phyloP scores from a whole-genome alignment of 2,329 filamentous ascomycete species.

The Aspergillus ochraceus region DNA sequence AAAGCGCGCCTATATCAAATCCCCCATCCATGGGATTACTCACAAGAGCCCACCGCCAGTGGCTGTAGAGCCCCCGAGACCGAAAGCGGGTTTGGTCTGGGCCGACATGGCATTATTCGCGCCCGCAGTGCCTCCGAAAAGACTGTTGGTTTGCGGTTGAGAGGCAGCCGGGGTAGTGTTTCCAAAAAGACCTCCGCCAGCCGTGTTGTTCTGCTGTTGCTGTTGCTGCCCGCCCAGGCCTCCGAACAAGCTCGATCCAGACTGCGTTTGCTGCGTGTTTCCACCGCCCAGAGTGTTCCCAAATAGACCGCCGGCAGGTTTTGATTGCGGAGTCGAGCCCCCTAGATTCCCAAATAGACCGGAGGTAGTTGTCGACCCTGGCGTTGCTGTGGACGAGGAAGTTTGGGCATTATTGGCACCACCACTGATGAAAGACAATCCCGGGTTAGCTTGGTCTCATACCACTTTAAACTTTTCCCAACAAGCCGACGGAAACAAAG shows the following conservation, averaged over 20 bases:
- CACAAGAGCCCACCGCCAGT: slow-evolving; percentile 36
- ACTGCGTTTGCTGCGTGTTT: slow-evolving; percentile 28
- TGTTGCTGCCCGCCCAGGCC: slow-evolving; percentile 26
- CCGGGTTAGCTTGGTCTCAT: slow-evolving; percentile 2
- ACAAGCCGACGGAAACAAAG: neutral
- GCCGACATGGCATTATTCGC: slow-evolving; percentile 27
- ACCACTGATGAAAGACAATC: slow-evolving; percentile 22
- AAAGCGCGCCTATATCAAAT: neutral
- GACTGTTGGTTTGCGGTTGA: slow-evolving; percentile 27
- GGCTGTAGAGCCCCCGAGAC: slow-evolving; percentile 29
- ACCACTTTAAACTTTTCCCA: neutral
- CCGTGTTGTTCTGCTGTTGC: slow-evolving; percentile 23
- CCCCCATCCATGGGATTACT: slow-evolving; percentile 16
- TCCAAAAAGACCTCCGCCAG: slow-evolving; percentile 33
- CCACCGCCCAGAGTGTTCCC: slow-evolving; percentile 22
- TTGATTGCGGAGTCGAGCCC: slow-evolving; percentile 28
- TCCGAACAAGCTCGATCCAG: slow-evolving; percentile 35
- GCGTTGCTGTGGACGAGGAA: slow-evolving; percentile 27
- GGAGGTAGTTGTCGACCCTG: slow-evolving; percentile 23
- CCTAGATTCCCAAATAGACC: slow-evolving; percentile 32
- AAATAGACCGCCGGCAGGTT: slow-evolving; percentile 35
- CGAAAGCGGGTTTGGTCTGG: slow-evolving; percentile 37
- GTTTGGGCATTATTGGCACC: slow-evolving; percentile 29
- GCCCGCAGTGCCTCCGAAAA: slow-evolving; percentile 22
- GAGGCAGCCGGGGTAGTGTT: slow-evolving; percentile 26